Conservation (phyloP, 345 rosid genomes). For the Bruguiera gymnorhiza region DNA sequence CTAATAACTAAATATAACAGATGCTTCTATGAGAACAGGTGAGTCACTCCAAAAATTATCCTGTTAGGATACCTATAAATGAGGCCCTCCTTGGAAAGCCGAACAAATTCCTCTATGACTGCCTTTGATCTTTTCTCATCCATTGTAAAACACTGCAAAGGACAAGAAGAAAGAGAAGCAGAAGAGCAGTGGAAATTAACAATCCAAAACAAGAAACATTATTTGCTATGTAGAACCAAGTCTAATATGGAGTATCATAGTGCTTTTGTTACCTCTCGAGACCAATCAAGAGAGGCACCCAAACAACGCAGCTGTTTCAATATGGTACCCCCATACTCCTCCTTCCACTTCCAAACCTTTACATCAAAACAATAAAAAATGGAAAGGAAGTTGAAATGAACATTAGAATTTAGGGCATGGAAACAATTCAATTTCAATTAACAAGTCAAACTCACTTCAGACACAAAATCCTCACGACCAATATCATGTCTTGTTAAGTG, state of each 20-base stretch:
- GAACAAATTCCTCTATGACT: conserved; percentile 79
- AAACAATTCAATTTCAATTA: conserved; percentile 10
- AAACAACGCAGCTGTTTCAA: conserved; percentile 61
- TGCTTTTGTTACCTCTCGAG: conserved; percentile 71
- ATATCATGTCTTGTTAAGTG: conserved; percentile 76
- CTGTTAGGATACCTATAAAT: conserved; percentile 62
- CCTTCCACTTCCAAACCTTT: conserved; percentile 97
- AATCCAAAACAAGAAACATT: not conserved
- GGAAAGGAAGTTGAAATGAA: conserved; percentile 1
- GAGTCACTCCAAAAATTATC: not conserved
- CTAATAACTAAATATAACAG: too few relatives aligned
- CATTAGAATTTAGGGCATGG: not conserved
- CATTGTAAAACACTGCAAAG: conserved; percentile 83
- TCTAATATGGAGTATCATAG: not conserved
- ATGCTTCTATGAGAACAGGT: not conserved
- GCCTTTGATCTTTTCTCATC: conserved; percentile 89
- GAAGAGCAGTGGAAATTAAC: not conserved
- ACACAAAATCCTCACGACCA: conserved; percentile 83
- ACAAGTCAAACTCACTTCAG: conserved; percentile 52
- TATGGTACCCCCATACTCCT: conserved; percentile 73
- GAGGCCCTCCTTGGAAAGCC: conserved; percentile 68
- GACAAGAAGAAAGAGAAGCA: conserved; percentile 1
- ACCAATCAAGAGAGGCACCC: conserved; percentile 98
- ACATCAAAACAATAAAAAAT: conserved; percentile 14
- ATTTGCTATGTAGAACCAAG: not conserved